A percentile compares a stretch with the other conserved stretches of the same genome.
Conservation (phyloP, 1,139 yeast species). For the Zygotorulaspora mrakii region DNA sequence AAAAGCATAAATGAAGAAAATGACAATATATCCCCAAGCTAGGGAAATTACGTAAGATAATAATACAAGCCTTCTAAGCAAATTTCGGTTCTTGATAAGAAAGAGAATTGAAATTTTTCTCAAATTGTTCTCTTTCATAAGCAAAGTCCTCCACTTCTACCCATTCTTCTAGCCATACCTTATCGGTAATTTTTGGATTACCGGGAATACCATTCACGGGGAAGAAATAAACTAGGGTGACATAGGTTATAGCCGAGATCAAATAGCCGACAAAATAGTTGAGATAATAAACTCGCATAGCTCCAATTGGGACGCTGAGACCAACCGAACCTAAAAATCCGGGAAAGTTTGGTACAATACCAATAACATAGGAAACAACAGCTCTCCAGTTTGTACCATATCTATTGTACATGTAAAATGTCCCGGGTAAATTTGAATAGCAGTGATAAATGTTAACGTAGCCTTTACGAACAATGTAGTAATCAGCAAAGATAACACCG, state of each 20-base stretch:
- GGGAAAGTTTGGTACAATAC: constrained; percentile 76
- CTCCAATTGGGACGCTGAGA: constrained; percentile 68
- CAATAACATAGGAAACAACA: constrained; percentile 63
- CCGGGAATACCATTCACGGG: constrained; percentile 60
- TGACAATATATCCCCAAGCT: too few species aligned
- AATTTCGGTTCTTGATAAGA: constrained; percentile 6
- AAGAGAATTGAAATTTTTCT: constrained; percentile 10
- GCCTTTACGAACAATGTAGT: constrained; percentile 72
- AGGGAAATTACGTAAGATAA: background rate
- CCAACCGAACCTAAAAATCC: constrained; percentile 84
- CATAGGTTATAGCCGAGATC: constrained; percentile 51
- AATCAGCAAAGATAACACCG: constrained; percentile 77
- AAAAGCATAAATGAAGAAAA: too few species aligned
- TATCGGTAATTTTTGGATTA: constrained; percentile 40
- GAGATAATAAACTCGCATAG: constrained; percentile 64
- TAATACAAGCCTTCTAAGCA: constrained; percentile 4
- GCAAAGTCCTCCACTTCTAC: constrained; percentile 57
- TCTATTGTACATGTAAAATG: constrained; percentile 56
- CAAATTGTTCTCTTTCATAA: constrained; percentile 33
- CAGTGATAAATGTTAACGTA: constrained; percentile 60
- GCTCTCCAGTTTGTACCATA: constrained; percentile 82
- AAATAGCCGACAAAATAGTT: constrained; percentile 75
- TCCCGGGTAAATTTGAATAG: constrained; percentile 44
- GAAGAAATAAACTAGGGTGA: constrained; percentile 46
- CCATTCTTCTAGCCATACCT: constrained; percentile 51